A percentile compares a stretch with the other conserved stretches of the same genome.
phyloP scores from a whole-genome alignment of 2,329 filamentous ascomycete genomes.

The Podosphaera aphanis region DNA sequence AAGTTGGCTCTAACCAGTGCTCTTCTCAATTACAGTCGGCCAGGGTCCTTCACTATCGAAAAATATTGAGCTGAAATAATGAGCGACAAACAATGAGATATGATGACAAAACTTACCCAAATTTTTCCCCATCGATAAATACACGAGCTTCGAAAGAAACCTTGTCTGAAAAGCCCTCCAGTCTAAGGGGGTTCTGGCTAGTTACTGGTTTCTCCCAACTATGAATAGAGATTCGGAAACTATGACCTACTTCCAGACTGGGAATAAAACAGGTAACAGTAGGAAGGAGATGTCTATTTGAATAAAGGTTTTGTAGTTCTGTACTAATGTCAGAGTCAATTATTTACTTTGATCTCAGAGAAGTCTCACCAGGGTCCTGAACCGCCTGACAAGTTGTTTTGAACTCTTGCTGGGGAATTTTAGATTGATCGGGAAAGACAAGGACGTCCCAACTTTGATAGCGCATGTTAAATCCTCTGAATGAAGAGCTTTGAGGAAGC shows the following conservation, averaged over 20 bases:
- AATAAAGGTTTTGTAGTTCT: conserved; percentile 7
- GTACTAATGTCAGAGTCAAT: neutral
- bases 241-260: conserved; percentile 29
- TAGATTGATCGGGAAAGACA: conserved; percentile 43
- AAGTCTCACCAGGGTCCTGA: conserved; percentile 20
- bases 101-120: neutral
- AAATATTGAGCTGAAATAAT: conserved; percentile 19
- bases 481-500: neutral
- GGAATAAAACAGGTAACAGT: conserved; percentile 50
- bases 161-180: conserved; percentile 29
- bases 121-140: conserved; percentile 38
- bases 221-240: conserved; percentile 54
- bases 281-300: conserved; percentile 22
- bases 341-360: neutral
- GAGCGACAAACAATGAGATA: neutral
- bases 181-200: conserved; percentile 30
- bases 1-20: conserved; percentile 20
- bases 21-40: conserved; percentile 22
- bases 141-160: conserved; percentile 42
- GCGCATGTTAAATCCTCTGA: conserved; percentile 32
- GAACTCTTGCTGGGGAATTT: conserved; percentile 60
- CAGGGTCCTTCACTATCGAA: conserved; percentile 26
- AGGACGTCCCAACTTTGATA: conserved; percentile 75
- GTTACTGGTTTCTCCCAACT: conserved; percentile 41
- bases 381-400: conserved; percentile 52